Evolutionary conservation across 1,284 basidiomycete species (phyloP), one percentile per base, ranked within the genome.

Genomic region (Cutaneotrichosporon spelunceum): DNA sequence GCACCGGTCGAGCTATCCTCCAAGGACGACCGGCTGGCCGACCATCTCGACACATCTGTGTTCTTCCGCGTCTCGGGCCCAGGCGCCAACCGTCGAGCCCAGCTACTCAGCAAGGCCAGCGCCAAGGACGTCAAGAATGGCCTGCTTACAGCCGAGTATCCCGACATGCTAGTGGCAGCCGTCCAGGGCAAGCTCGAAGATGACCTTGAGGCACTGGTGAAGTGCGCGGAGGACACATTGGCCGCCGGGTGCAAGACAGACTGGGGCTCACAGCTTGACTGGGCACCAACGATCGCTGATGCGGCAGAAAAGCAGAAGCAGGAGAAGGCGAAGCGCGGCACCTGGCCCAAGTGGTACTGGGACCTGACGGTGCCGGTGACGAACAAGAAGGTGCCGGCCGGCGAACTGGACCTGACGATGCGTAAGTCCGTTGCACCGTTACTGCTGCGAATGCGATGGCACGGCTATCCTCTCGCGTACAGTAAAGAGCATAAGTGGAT

Each of bases 271-370:
- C 64, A 66, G 49, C 59, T 66, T 13, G 56, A 66, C 49, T 66
- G 64, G 64, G 21, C 44, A 21, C 30, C 34, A 2, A 14, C 23
- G 23, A 14, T 26, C 13, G 11, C 34, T 2, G 14, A 4, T 13
- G 52, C 29, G 1, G 54, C 23, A 33, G 26, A 30, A 5, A 42
- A n/a, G 16, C 36, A 6, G 24, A 53, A 53, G 45, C 48, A 53
- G 44, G 24, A 49, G 29, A 34, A 30, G 49, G 39, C 30, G 23
- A 34, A 52, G 44, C 36, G 58, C 24, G 75, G 71, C 45, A 74
- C 77, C 60, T 86, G 85, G 85, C 95, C 94, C 0, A 91, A 93
- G 73, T 99, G 96, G 95, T 99, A 93, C 75, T 95, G 90, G 91
- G 93, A 98, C 44, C 84, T 93, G 54, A 79, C 81, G 54, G 73